Percentiles rank a stretch among this genome's conserved stretches.
These are phyloP conservation scores for Cryoendolithus antarcticus DNA, from an alignment of 2,329 filamentous ascomycete species.

Conservation along the genomic window DNA sequence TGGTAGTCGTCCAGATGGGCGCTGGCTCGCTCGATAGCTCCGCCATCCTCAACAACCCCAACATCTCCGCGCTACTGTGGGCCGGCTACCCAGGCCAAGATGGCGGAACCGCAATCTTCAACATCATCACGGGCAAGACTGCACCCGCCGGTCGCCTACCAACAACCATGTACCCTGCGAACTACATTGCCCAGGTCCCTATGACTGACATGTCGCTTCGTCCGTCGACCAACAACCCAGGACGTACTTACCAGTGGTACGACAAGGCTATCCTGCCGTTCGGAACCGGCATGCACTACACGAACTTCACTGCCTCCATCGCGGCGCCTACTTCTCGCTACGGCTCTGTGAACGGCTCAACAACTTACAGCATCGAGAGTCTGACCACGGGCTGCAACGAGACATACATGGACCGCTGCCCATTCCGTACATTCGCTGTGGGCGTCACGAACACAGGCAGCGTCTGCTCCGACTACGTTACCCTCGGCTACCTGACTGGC, in stretches of 20 bases:
- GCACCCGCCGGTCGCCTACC: constrained; percentile 44
- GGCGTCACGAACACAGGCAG: constrained; percentile 37
- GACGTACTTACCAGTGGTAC: constrained; percentile 50
- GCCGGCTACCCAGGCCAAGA: constrained; percentile 48
- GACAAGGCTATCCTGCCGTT: constrained; percentile 40
- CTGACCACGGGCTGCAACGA: constrained; percentile 26
- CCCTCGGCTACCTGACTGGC: constrained; percentile 38
- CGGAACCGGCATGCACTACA: constrained; percentile 47
- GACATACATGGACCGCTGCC: constrained; percentile 30
- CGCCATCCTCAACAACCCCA: constrained; percentile 34
- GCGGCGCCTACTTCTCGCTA: constrained; percentile 6
- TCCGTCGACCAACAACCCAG: constrained; percentile 33
- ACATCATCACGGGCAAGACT: constrained; percentile 39
- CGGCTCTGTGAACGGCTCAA: constrained; percentile 9
- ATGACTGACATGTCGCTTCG: constrained; percentile 47
- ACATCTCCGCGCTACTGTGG: constrained; percentile 44
- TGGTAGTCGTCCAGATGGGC: constrained; percentile 42
- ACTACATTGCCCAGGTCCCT: constrained; percentile 38
- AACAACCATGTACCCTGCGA: constrained; percentile 43
- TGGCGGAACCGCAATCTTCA: constrained; percentile 43
- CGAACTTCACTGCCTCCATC: constrained; percentile 33
- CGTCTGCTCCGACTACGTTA: constrained; percentile 39
- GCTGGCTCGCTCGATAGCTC: constrained; percentile 41
- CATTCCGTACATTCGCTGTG: constrained; percentile 31
- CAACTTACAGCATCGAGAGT: constrained; percentile 23